Conservation (phyloP, 306 rosid genomes). For the Quercus variabilis region DNA sequence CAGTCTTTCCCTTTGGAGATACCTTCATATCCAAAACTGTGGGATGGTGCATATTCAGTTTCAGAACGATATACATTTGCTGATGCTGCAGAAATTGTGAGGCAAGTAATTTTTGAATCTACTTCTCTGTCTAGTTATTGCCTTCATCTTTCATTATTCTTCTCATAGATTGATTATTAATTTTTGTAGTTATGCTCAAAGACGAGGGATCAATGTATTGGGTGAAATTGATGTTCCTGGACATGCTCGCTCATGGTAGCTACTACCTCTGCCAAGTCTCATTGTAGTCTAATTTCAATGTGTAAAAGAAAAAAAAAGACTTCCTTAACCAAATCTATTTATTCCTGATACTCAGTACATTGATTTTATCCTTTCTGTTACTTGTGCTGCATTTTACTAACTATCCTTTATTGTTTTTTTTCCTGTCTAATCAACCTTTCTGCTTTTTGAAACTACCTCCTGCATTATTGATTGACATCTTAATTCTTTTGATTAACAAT, state of each 20-base stretch:
- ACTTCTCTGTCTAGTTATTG: background rate
- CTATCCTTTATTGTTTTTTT: too few relatives aligned
- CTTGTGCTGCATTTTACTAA: too few relatives aligned
- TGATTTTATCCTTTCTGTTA: too few relatives aligned
- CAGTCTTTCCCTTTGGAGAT: constrained; percentile 46
- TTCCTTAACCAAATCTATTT: background rate
- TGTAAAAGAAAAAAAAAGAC: background rate
- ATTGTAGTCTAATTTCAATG: background rate
- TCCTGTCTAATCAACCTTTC: too few relatives aligned
- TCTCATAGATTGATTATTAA: background rate
- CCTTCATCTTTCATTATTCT: background rate
- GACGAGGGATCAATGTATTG: constrained; percentile 38
- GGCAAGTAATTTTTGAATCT: constrained; percentile 14
- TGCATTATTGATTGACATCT: too few relatives aligned
- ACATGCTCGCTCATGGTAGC: constrained; percentile 42
- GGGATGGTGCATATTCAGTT: constrained; percentile 42
- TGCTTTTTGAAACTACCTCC: too few relatives aligned
- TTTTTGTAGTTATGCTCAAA: constrained; percentile 31
- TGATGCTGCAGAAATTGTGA: constrained; percentile 41
- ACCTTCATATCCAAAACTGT: constrained; percentile 44
- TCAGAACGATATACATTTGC: constrained; percentile 33
- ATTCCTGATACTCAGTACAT: background rate
- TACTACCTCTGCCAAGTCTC: background rate
- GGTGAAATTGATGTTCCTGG: constrained; percentile 48
- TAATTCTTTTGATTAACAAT: too few relatives aligned